Evolutionary conservation across 352 stramenopile genomes (phyloP), one percentile per base, ranked within the genome.

Genomic region (Phytophthora fragariaefolia): DNA sequence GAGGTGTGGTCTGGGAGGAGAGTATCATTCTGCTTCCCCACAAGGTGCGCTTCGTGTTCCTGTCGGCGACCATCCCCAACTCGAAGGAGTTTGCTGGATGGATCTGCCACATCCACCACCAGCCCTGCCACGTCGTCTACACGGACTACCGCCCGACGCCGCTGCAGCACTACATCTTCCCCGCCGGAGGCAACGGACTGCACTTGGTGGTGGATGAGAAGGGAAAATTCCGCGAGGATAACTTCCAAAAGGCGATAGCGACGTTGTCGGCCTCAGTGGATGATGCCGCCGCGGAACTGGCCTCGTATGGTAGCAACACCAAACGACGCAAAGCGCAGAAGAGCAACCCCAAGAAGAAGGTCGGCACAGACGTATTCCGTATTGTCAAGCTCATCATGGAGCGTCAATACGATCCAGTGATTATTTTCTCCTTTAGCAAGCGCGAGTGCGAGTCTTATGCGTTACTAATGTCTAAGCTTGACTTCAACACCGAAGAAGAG

Each of bases 111-210:
- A 99, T 99, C 70, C 97, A 99, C 79, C 97, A 99, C 76, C 97
- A 99, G 79, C 96, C 97, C 30, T 99, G 97, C 83, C 98, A 99
- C 83, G 98, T 99, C n/a, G 96, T 99, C n/a, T 99, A 99, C 85
- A 99, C 98, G 40, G 97, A 99, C 76, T 99, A 99, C 86, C 95
- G 97, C 70, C 98, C 98, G 2, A 98, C 96, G 28, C 98, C 98
- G 5, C 73, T 99, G 61, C 97, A 99, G 85, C 98, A 99, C 84
- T 99, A 99, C 69, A 84, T 99, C 45, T 99, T 99, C 74, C 96
- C 96, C n/a, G 83, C 92, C 8, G 97, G 96, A 43, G 97, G 96
- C 26, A 98, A 97, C 48, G 98, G 97, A 0, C 81, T 99, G 38
- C 97, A 99, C 75, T 76, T 99, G n/a, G 97, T 99, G 7, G 97